Percentiles rank a stretch among this genome's conserved stretches.
These are phyloP conservation scores for Tetrastigma voinierianum DNA, from an alignment of 164 flowering plant genomes.

Conservation along the genomic window DNA sequence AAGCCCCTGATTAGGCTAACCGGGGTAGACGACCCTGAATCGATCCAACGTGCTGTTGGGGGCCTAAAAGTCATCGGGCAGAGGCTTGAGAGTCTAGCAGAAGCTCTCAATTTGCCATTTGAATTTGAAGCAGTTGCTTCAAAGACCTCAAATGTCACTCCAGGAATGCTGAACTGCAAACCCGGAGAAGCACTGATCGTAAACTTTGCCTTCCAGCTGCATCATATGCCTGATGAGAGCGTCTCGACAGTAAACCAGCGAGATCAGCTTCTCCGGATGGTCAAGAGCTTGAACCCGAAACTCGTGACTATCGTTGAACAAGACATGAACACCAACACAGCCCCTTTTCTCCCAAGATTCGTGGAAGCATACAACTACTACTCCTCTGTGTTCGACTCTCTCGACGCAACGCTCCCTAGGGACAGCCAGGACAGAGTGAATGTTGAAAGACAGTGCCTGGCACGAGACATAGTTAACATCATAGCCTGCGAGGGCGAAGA, in stretches of 20 bases:
- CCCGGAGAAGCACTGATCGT: slow-evolving; percentile 76
- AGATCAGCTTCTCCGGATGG: slow-evolving; percentile 88
- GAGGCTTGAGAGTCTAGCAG: slow-evolving; percentile 73
- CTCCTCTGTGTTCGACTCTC: slow-evolving; percentile 84
- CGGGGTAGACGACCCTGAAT: slow-evolving; percentile 93
- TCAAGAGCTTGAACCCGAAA: slow-evolving; percentile 77
- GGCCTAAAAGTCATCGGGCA: slow-evolving; percentile 73
- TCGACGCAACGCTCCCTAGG: slow-evolving; percentile 80
- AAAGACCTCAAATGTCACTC: slow-evolving; percentile 54
- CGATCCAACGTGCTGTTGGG: slow-evolving; percentile 82
- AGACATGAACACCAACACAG: slow-evolving; percentile 89
- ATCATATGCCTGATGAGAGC: slow-evolving; percentile 99
- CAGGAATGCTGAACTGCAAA: slow-evolving; percentile 54
- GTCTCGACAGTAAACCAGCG: slow-evolving; percentile 85
- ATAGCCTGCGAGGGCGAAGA: slow-evolving; percentile 97
- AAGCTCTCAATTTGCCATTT: slow-evolving; percentile 55
- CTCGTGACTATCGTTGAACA: slow-evolving; percentile 94
- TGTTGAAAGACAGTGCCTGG: slow-evolving; percentile 90
- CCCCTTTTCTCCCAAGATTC: slow-evolving; percentile 85
- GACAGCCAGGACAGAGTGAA: slow-evolving; percentile 87
- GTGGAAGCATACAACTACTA: slow-evolving; percentile 86
- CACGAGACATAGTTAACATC: slow-evolving; percentile 86
- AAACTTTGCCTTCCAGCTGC: slow-evolving; percentile 96
- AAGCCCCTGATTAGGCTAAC: slow-evolving; percentile 67
- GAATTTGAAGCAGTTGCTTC: slow-evolving; percentile 68